A percentile compares a stretch with the other conserved stretches of the same genome.
phyloP scores from a whole-genome alignment of 2,329 filamentous ascomycete species.

The Emydomyces testavorans region DNA sequence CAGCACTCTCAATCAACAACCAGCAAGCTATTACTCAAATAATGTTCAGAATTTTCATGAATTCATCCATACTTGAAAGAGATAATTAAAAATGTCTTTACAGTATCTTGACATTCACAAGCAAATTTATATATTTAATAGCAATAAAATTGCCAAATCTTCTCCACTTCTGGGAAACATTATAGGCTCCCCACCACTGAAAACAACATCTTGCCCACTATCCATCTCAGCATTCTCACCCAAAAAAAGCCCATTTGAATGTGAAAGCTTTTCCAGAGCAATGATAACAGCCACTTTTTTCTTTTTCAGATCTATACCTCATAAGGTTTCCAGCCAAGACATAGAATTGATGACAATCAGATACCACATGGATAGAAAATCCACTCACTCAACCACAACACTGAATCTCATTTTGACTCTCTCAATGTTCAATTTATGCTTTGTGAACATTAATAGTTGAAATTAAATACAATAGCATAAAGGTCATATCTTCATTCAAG shows the following conservation, averaged over 20 bases:
- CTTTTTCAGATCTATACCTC: neutral
- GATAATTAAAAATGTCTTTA: no score
- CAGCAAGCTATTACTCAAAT: no score
- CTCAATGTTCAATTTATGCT: neutral
- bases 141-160: neutral
- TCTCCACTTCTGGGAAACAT: neutral
- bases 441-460: neutral
- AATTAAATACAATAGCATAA: neutral
- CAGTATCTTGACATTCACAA: no score
- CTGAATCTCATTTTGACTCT: neutral
- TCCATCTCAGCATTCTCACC: neutral
- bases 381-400: neutral
- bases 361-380: neutral
- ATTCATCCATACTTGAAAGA: no score
- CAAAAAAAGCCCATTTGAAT: neutral
- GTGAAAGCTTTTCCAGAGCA: neutral
- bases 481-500: neutral
- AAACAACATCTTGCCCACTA: neutral
- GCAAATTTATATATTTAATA: slow-evolving; percentile 3
- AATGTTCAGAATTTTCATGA: no score
- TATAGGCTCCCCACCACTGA: neutral
- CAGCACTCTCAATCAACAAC: no score
- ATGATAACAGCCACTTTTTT: neutral
- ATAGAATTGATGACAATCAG: slow-evolving; percentile 2
- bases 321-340: neutral